Evolutionary conservation across 306 rosid genomes (phyloP).

Genomic region (Ochetophila trinervis): DNA sequence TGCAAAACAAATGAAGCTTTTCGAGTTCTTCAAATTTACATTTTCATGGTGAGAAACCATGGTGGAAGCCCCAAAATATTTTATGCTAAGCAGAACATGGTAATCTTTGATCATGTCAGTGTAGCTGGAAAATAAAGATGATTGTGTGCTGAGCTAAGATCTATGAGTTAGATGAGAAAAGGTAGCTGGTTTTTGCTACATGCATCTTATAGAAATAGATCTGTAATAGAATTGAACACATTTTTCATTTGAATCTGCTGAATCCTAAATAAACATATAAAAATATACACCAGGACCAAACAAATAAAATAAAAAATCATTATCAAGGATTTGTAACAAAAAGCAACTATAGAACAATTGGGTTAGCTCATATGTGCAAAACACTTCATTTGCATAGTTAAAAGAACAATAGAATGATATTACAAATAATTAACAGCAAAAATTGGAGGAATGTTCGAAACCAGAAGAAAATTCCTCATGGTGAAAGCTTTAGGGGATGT

Average conservation of each 20-base stretch:
- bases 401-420: constrained; percentile 28
- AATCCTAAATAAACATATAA: constrained; percentile 8
- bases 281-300: constrained; percentile 21
- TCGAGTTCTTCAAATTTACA: no score
- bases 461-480: constrained; percentile 19
- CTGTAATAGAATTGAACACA: constrained; percentile 5
- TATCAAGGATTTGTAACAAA: constrained; percentile 30
- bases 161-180: no score
- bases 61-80: no score
- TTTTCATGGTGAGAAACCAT: no score
- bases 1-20: no score
- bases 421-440: constrained; percentile 22
- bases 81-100: no score
- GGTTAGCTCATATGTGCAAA: constrained; percentile 40
- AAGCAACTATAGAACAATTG: constrained; percentile 40
- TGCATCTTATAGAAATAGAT: neutral
- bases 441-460: constrained; percentile 20
- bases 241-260: neutral
- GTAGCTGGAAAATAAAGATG: no score
- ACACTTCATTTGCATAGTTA: constrained; percentile 25
- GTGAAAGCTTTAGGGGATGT: constrained; percentile 14
- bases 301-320: constrained; percentile 24
- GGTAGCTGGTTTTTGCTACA: no score
- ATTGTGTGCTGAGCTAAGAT: no score
- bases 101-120: no score